These are phyloP conservation scores for Cyberlindnera xylosilytica DNA, from an alignment of 805 yeast genomes.

Conservation along the genomic window DNA sequence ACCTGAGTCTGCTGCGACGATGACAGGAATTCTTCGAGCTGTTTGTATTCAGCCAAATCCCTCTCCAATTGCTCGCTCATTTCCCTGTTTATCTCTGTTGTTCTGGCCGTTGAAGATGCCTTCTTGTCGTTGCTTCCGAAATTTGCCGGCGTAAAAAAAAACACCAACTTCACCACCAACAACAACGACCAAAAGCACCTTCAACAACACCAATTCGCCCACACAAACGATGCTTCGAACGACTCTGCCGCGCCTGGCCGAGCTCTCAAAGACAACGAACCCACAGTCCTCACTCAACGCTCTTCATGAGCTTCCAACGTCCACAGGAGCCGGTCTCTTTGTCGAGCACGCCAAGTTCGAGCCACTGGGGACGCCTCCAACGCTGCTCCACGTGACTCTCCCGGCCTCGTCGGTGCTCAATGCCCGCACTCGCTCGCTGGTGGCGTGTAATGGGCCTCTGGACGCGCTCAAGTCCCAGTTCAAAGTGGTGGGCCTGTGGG, in stretches of 20 bases:
- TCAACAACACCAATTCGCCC: neutral
- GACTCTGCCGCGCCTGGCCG: neutral
- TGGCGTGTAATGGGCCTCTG: conserved; percentile 23
- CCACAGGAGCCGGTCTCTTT: conserved; percentile 31
- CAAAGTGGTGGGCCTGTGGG: conserved; percentile 11
- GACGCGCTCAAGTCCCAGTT: conserved; percentile 5
- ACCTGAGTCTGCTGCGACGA: conserved; percentile 10
- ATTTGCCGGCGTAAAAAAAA: too few species aligned
- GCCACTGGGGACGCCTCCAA: conserved; percentile 28
- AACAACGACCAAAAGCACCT: neutral
- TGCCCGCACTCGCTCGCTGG: conserved; percentile 20
- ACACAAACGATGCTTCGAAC: neutral
- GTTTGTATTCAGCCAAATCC: conserved; percentile 14
- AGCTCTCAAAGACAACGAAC: neutral
- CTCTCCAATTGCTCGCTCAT: neutral
- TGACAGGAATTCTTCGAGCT: conserved; percentile 7
- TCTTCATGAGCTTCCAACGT: conserved; percentile 13
- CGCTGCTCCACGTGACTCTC: conserved; percentile 26
- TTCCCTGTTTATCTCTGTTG: too few species aligned
- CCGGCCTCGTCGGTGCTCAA: conserved; percentile 25
- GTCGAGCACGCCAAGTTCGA: conserved; percentile 29
- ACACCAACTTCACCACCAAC: neutral
- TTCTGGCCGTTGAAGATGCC: too few species aligned
- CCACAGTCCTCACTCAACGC: conserved; percentile 1
- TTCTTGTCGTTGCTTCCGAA: too few species aligned